Evolutionary conservation across 306 rosid genomes (phyloP).

Genomic region (Phaseolus lunatus): DNA sequence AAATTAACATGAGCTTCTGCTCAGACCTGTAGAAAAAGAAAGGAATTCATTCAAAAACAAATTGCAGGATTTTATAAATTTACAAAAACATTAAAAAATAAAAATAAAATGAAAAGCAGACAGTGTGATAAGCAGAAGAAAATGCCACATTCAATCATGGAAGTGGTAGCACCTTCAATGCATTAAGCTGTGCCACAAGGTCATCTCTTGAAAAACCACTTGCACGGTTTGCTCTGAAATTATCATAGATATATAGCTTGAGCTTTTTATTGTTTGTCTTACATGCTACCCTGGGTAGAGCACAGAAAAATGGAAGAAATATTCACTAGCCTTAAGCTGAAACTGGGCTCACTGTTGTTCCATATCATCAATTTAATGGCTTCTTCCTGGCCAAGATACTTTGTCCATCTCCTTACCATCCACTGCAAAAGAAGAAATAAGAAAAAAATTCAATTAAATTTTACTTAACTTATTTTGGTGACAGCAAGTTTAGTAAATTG

Average conservation of each 20-base stretch:
- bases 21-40: conserved; percentile 1
- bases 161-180: conserved; percentile 63
- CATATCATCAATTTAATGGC: conserved; percentile 80
- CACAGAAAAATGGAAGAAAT: conserved; percentile 33
- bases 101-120: background rate
- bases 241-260: conserved; percentile 39
- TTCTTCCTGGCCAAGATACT: conserved; percentile 84
- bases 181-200: conserved; percentile 68
- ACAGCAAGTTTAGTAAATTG: background rate
- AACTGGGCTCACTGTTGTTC: conserved; percentile 88
- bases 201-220: conserved; percentile 77
- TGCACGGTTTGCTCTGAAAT: conserved; percentile 70
- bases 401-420: conserved; percentile 91
- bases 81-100: background rate
- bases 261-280: conserved; percentile 38
- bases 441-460: conserved; percentile 26
- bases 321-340: conserved; percentile 73
- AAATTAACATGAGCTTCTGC: conserved; percentile 3
- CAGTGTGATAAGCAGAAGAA: conserved; percentile 34
- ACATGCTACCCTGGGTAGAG: conserved; percentile 24
- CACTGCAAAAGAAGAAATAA: conserved; percentile 59
- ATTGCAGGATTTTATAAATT: conserved; percentile 15
- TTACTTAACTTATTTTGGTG: conserved; percentile 15
- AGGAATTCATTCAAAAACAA: conserved; percentile 13
- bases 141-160: conserved; percentile 29